phyloP scores from a whole-genome alignment of 1,284 basidiomycete species.

The Wallemia ichthyophaga region DNA sequence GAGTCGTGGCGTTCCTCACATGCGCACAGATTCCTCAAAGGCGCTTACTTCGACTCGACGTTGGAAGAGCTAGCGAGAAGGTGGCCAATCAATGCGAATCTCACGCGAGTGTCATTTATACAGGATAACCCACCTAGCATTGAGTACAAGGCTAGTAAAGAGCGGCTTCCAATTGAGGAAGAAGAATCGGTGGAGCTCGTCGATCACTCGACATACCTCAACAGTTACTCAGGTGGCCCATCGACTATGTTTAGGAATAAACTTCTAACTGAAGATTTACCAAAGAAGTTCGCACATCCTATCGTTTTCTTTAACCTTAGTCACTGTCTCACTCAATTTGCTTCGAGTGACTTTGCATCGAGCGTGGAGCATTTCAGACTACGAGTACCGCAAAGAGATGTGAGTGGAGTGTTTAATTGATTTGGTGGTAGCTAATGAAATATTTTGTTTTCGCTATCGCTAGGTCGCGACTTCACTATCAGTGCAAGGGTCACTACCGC shows the following conservation, averaged over 20 bases:
- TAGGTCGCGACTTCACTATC: background rate
- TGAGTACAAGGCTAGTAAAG: background rate
- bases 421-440: too few relatives aligned
- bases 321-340: slow-evolving; percentile 15
- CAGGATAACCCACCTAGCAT: background rate
- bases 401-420: too few relatives aligned
- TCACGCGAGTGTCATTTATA: slow-evolving; percentile 2
- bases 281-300: slow-evolving; percentile 18
- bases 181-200: background rate
- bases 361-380: slow-evolving; percentile 16
- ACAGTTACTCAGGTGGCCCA: background rate
- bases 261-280: slow-evolving; percentile 11
- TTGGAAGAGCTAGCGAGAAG: slow-evolving; percentile 14
- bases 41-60: slow-evolving; percentile 18
- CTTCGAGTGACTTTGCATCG: slow-evolving; percentile 12
- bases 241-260: slow-evolving; percentile 4
- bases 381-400: slow-evolving; percentile 15
- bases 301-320: slow-evolving; percentile 17
- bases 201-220: background rate
- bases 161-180: background rate
- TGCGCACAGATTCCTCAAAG: slow-evolving; percentile 3
- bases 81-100: slow-evolving; percentile 13
- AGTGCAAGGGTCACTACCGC: slow-evolving; percentile 11
- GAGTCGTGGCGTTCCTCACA: background rate
- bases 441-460: background rate